Evolutionary conservation across 2,329 filamentous ascomycete species (phyloP).

Genomic region (Sporothrix pallida): DNA sequence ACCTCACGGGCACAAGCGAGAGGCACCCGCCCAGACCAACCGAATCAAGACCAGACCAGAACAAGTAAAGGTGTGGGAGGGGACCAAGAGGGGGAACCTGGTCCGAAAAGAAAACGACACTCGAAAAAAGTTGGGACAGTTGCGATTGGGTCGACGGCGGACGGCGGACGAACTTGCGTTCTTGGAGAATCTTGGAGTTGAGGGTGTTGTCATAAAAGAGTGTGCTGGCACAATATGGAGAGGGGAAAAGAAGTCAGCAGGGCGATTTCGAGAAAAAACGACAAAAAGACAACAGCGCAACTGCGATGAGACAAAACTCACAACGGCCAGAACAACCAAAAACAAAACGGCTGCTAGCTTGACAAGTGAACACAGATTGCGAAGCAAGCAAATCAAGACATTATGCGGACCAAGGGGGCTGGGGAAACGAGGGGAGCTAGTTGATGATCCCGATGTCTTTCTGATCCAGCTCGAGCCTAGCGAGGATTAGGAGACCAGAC

Average conservation of each 20-base stretch:
- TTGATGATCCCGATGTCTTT: neutral
- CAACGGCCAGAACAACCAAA: neutral
- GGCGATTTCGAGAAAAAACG: neutral
- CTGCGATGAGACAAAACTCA: no score
- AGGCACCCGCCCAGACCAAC: neutral
- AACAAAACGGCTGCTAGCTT: slow-evolving; percentile 3
- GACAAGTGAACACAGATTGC: neutral
- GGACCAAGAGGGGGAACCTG: neutral
- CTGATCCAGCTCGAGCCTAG: neutral
- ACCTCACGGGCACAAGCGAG: slow-evolving; percentile 19
- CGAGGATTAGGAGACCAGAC: neutral
- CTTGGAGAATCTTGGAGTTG: neutral
- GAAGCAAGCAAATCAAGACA: neutral
- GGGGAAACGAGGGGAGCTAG: neutral
- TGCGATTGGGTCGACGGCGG: neutral
- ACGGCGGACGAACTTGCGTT: neutral
- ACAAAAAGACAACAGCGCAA: neutral
- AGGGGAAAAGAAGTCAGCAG: neutral
- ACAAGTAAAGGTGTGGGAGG: neutral
- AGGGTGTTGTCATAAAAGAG: neutral
- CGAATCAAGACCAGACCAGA: neutral
- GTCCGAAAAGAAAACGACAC: neutral
- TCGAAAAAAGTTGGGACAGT: neutral
- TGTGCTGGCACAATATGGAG: no score
- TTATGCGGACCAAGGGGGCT: neutral